Conservation (phyloP, 345 rosid species). For the Sapria himalayana region DNA sequence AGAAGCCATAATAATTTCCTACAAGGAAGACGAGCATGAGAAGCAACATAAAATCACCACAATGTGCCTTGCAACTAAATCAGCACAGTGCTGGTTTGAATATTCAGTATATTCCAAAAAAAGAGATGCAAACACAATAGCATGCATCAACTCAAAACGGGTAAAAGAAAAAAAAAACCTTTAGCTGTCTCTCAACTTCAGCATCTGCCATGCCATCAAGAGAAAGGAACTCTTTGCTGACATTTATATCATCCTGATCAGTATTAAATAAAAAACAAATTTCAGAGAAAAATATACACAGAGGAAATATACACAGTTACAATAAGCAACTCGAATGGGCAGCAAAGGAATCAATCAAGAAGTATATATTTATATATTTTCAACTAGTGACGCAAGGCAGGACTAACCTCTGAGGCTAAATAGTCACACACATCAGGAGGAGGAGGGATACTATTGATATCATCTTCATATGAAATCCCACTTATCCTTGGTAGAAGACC, state of each 20-base stretch:
- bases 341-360: constrained; percentile 2
- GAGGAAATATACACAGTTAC: no score
- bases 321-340: constrained; percentile 5
- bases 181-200: constrained; percentile 68
- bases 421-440: constrained; percentile 94
- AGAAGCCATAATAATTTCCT: constrained; percentile 66
- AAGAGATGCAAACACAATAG: background rate
- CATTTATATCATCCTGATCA: constrained; percentile 61
- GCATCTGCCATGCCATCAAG: constrained; percentile 77
- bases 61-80: no score
- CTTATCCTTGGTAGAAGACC: constrained; percentile 54
- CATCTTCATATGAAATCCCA: constrained; percentile 72
- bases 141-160: constrained; percentile 4
- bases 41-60: constrained; percentile 3
- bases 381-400: no score
- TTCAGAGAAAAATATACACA: no score
- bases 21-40: constrained; percentile 12
- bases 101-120: no score
- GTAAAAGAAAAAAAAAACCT: constrained; percentile 24
- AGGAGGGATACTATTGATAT: constrained; percentile 43
- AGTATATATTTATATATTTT: no score
- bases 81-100: no score
- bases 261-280: constrained; percentile 1
- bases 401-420: constrained; percentile 76
- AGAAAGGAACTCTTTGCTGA: constrained; percentile 45